Base-by-base conservation (phyloP, 2,329 filamentous ascomycete species). In the Aspergillus persii region DNA sequence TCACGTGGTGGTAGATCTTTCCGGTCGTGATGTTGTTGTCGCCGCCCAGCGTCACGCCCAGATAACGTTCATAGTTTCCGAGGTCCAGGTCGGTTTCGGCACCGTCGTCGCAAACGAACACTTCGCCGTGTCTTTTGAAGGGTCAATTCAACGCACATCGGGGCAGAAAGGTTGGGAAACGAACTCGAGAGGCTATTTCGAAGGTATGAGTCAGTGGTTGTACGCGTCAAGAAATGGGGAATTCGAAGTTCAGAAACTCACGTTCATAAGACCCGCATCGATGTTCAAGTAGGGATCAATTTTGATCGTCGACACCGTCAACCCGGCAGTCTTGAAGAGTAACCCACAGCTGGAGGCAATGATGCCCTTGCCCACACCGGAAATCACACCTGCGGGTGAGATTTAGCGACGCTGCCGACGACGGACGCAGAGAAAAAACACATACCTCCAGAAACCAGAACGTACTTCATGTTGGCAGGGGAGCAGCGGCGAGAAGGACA, bases 1-100 rank as follows among this genome's bases (percentile, higher is more conserved):
- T 92, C 56, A 97, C 93, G 69, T 90, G 86, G 71, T 91, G 84
- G 79, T 97, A 98, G 67, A 98, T 92, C 81, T 98, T 97, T 72
- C 95, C 95, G 5, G 94, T 96, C 3, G 95, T 99, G 77, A 99
- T 96, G 77, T 98, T 98, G 81, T 94, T 92, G 68, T 96, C 92
- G 62, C 88, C 83, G 8, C 87, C 91, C 61, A 98, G 83, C 57
- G 88, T 90, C 65, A 94, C 88, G 70, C 89, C 88, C 56, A 96
- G 87, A 73, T 96, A 96, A 48, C 89, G 84, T 74, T 91, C 89
- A 77, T 90, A 91, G 76, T 91, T 91, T 64, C 89, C 89, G 36
- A 91, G 81, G 73, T 91, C 89, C 59, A 91, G 83, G 70, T 91
- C 88, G 63, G 87, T 85, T 76, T 91, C 90, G 66, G 90, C 90